Base-by-base conservation (phyloP, 2,329 filamentous ascomycete species). In the Pyricularia sp. region DNA sequence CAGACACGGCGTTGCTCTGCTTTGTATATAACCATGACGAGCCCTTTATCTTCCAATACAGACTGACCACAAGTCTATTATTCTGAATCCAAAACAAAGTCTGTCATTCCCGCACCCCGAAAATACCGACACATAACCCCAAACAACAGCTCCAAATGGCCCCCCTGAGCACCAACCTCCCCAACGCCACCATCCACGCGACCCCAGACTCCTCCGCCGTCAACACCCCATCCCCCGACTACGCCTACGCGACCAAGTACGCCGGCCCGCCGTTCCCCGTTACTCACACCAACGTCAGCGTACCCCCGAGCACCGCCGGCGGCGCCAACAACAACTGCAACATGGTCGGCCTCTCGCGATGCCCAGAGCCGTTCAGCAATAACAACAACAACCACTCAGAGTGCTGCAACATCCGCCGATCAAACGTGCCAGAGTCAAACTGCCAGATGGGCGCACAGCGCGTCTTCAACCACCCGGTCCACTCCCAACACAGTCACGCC, bases 401-500 rank as follows among this genome's bases (percentile, higher is more conserved):
- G 23, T 65, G 28, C 26, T 65, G 28, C 28, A 17, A 28, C 30
- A 7, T 14, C 30, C 28, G 10, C 28, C 20, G 36, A 33, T 17
- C n/a, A 50, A 23, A 25, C 30, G 28, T 36, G 20, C 6, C 33
- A 26, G 14, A 23, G n/a, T 23, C 25, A 12, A 11, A 23, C 14
- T 23, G 10, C 12, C 64, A 50, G 17, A 6, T 14, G 17, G 6
- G 31, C 64, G 33, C 64, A n/a, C 64, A 14, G 14, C 28, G 12
- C 17, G 33, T 66, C 30, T 50, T 42, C n/a, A 9, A 9, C 30
- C 23, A 26, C 28, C 64, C 28, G 4, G 28, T 30, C 28, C 28
- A 30, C 28, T 4, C 31, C 12, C 33, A 36, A 4, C 64, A 66
- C 96, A 97, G 70, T 92, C 92, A 69, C 86, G 85, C 67, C 14